These are phyloP conservation scores for Yamadazyma trypodendri DNA, from an alignment of 1,139 yeast genomes.

Conservation along the genomic window DNA sequence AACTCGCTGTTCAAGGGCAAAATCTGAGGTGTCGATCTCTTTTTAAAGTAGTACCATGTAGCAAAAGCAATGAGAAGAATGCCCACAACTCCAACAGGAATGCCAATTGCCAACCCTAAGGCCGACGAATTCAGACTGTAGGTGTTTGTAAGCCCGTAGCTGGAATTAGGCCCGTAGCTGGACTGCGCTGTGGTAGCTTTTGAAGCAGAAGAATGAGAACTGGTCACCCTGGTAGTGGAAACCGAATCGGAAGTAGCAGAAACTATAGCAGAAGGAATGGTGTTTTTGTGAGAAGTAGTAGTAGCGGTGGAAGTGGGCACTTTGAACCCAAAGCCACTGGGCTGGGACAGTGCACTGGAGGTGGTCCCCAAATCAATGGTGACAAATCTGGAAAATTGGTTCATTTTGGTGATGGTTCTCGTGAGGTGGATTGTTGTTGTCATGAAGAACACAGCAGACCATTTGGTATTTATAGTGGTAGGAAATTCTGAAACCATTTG, in stretches of 20 bases:
- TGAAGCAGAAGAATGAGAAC: background rate
- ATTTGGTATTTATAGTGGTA: constrained; percentile 3
- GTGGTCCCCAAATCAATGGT: constrained; percentile 1
- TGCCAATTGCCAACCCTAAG: constrained; percentile 43
- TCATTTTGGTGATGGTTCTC: constrained; percentile 5
- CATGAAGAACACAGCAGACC: background rate
- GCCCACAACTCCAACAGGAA: constrained; percentile 38
- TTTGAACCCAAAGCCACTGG: constrained; percentile 1
- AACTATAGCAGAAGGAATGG: background rate
- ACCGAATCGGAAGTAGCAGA: background rate
- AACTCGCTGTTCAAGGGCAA: constrained; percentile 12
- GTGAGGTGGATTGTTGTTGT: constrained; percentile 1
- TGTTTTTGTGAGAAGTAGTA: constrained; percentile 5
- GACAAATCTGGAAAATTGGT: constrained; percentile 6
- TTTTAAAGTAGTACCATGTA: constrained; percentile 18
- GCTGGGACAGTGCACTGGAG: background rate
- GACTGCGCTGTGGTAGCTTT: background rate
- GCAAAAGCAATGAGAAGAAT: constrained; percentile 25
- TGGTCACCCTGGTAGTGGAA: background rate
- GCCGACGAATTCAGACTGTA: constrained; percentile 15
- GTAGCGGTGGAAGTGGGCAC: constrained; percentile 4
- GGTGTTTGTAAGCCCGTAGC: background rate
- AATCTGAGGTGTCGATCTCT: constrained; percentile 11
- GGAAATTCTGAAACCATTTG: constrained; percentile 8
- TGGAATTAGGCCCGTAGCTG: background rate